Percentiles rank a stretch among this genome's conserved stretches.
phyloP scores from a whole-genome alignment of 129 eudicot species.

The Scalesia atractyloides region DNA sequence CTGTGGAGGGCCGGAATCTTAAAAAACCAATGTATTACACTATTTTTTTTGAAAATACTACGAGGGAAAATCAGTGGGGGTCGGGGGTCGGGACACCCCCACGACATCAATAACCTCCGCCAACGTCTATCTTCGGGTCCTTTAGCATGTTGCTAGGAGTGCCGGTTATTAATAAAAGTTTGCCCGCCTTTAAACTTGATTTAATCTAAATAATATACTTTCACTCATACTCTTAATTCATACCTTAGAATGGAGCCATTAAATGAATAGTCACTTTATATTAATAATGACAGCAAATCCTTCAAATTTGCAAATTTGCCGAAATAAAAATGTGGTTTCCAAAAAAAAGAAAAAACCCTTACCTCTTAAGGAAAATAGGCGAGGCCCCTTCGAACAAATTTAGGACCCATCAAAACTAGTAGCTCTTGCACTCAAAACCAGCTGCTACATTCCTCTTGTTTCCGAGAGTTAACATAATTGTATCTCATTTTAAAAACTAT shows the following conservation, averaged over 20 bases:
- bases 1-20: too few relatives aligned
- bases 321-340: background rate
- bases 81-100: too few relatives aligned
- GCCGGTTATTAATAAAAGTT: too few relatives aligned
- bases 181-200: too few relatives aligned
- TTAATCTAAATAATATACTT: too few relatives aligned
- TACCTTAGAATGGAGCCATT: background rate
- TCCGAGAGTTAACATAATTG: background rate
- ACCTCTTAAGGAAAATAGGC: background rate
- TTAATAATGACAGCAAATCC: background rate
- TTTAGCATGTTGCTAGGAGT: too few relatives aligned
- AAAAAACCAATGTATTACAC: too few relatives aligned
- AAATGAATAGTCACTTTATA: background rate
- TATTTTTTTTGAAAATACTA: too few relatives aligned
- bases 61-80: too few relatives aligned
- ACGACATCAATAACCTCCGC: too few relatives aligned
- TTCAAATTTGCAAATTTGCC: background rate
- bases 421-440: conserved; percentile 1
- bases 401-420: conserved; percentile 4
- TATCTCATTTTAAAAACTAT: background rate
- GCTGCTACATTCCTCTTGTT: conserved; percentile 17
- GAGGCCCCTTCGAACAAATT: background rate
- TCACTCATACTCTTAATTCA: background rate
- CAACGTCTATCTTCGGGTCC: too few relatives aligned
- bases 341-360: background rate